Conservation (phyloP, 305 asterid genomes). For the Rubia tinctorum region DNA sequence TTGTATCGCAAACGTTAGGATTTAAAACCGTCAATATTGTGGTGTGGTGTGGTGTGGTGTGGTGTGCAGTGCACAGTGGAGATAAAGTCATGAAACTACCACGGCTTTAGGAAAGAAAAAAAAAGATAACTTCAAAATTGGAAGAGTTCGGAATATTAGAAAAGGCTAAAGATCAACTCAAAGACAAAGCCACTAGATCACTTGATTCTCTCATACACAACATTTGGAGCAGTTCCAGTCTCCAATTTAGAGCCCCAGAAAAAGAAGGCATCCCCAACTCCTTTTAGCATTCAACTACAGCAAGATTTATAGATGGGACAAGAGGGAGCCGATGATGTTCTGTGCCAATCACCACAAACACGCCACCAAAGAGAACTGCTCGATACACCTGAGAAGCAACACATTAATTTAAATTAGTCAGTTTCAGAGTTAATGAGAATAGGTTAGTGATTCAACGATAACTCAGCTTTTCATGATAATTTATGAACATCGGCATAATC, state of each 20-base stretch:
- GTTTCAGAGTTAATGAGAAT: not conserved
- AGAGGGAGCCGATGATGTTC: not conserved
- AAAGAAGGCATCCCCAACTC: not conserved
- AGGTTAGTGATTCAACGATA: not conserved
- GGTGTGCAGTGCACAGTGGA: not conserved
- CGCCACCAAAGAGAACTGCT: not conserved
- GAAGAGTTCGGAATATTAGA: not conserved
- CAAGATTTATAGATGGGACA: not conserved
- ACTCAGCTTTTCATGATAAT: not conserved
- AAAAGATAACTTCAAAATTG: not conserved
- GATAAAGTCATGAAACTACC: not conserved
- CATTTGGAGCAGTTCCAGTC: not conserved
- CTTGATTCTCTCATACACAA: not conserved
- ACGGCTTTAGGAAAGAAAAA: not conserved
- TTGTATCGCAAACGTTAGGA: too few species aligned
- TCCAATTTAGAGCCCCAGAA: not conserved
- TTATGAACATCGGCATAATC: not conserved
- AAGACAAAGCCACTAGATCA: not conserved
- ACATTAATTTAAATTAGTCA: constrained; percentile 2
- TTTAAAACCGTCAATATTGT: too few species aligned
- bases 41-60: too few species aligned
- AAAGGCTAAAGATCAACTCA: not conserved
- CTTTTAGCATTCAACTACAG: not conserved
- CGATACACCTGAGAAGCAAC: constrained; percentile 9
- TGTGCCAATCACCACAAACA: not conserved